Evolutionary conservation across 2,329 filamentous ascomycete genomes (phyloP), one percentile per base, ranked within the genome.

Genomic region (Colletotrichum magnum): DNA sequence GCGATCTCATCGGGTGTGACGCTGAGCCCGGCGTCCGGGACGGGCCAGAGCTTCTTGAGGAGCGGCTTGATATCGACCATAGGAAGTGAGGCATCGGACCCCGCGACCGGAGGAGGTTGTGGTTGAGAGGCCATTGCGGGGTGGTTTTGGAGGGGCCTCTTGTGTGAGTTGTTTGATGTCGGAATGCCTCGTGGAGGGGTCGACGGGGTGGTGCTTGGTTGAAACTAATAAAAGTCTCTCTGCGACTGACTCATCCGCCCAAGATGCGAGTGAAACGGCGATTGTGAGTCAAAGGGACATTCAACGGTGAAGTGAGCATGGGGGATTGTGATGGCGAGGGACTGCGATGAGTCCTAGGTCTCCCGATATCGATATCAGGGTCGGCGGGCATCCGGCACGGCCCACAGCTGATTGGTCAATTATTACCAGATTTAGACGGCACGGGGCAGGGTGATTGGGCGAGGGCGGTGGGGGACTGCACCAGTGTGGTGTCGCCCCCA

Each of bases 1-100:
- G 95, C 94, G 78, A 99, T 96, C 79, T 98, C 94, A 58, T 89
- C 85, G 13, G 95, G 90, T 16, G 90, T 89, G 64, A 95, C 91
- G 16, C 81, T 78, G 51, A 26, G 79, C 74, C 74, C 69, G 85
- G 77, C 43, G 76, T 81, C 70, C 81, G 77, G 73, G 50, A 85
- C 76, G 36, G 88, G 91, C 91, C 92, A 94, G 51, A 95, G 85
- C 68, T 92, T 89, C 76, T 90, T 90, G 68, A 95, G 87, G 39
- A 95, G 84, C 47, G 90, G 89, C 73, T 92, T 93, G 80, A 95
- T 92, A 74, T 89, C 86, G 75, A 88, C 45, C 58, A 70, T 58
- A 74, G 39, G 75, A 75, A 51, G 77, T 75, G 45, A 80, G 70
- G 66, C 72, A 61, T 75, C 73, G 64, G 78, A 75, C 67, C 74